These are phyloP conservation scores for Hondaea fermentalgiana DNA, from an alignment of 108 stramenopile species.

Conservation along the genomic window DNA sequence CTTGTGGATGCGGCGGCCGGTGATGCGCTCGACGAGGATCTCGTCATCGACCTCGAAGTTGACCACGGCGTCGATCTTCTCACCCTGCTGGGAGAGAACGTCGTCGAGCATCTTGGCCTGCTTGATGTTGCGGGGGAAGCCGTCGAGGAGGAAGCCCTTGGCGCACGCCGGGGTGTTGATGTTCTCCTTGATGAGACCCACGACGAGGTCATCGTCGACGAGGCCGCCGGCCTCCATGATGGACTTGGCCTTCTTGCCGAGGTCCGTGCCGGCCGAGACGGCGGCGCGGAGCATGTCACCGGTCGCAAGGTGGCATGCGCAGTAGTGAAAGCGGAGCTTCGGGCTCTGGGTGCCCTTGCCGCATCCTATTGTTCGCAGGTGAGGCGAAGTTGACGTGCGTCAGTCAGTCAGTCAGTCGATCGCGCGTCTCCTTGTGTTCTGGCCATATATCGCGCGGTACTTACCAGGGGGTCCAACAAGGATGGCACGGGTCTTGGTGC, in stretches of 20 bases:
- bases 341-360: constrained; percentile 32
- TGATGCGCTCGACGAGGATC: constrained; percentile 88
- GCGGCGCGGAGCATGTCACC: constrained; percentile 99
- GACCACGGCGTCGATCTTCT: constrained; percentile 79
- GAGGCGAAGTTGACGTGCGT: too few species aligned
- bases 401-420: too few species aligned
- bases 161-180: constrained; percentile 78
- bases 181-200: constrained; percentile 84
- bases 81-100: constrained; percentile 75
- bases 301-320: constrained; percentile 46
- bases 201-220: constrained; percentile 89
- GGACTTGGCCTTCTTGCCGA: constrained; percentile 85
- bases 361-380: background rate
- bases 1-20: constrained; percentile 92
- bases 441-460: too few species aligned
- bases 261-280: constrained; percentile 81
- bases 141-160: constrained; percentile 94
- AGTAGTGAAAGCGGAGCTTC: background rate
- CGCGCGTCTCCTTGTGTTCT: too few species aligned
- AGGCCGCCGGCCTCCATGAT: constrained; percentile 95
- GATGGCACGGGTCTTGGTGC: constrained; percentile 9
- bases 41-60: constrained; percentile 86
- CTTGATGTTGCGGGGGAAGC: constrained; percentile 91
- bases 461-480: constrained; percentile 1
- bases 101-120: constrained; percentile 89